Evolutionary conservation across 2,329 filamentous ascomycete species (phyloP).

Genomic region (Talaromyces funiculosus): DNA sequence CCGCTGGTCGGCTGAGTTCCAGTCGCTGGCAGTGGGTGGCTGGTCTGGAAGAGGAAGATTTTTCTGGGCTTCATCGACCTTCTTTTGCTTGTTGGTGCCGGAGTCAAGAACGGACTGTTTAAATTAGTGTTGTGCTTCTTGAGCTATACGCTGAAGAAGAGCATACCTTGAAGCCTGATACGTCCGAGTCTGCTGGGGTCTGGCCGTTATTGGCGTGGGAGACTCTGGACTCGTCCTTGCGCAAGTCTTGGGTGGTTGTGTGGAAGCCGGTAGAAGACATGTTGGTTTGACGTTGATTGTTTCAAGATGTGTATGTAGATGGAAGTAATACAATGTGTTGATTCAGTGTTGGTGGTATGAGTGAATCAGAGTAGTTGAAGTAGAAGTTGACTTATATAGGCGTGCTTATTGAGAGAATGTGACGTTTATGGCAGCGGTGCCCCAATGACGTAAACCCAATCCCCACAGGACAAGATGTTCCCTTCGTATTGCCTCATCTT

Average conservation of each 20-base stretch:
- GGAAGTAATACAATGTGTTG: background rate
- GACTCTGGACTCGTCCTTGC: conserved; percentile 42
- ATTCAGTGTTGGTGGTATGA: background rate
- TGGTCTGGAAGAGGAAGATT: conserved; percentile 76
- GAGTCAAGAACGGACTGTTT: conserved; percentile 36
- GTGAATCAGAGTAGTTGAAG: background rate
- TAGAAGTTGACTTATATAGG: background rate
- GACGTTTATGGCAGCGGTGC: background rate
- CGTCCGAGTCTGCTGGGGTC: conserved; percentile 40
- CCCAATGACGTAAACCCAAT: conserved; percentile 2
- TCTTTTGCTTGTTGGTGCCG: conserved; percentile 51
- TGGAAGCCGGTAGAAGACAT: conserved; percentile 41
- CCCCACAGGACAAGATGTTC: background rate
- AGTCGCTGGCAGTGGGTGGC: conserved; percentile 70
- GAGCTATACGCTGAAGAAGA: too few species aligned
- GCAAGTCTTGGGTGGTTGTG: conserved; percentile 45
- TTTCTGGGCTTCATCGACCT: conserved; percentile 62
- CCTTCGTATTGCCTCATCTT: background rate
- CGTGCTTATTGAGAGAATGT: background rate
- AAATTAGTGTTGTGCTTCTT: background rate
- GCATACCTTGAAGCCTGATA: conserved; percentile 44
- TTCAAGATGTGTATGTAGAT: background rate
- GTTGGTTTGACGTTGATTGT: background rate
- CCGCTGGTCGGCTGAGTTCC: conserved; percentile 64
- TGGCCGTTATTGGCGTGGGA: conserved; percentile 37